phyloP scores from a whole-genome alignment of 306 rosid species.

The Casuarina equisetifolia region DNA sequence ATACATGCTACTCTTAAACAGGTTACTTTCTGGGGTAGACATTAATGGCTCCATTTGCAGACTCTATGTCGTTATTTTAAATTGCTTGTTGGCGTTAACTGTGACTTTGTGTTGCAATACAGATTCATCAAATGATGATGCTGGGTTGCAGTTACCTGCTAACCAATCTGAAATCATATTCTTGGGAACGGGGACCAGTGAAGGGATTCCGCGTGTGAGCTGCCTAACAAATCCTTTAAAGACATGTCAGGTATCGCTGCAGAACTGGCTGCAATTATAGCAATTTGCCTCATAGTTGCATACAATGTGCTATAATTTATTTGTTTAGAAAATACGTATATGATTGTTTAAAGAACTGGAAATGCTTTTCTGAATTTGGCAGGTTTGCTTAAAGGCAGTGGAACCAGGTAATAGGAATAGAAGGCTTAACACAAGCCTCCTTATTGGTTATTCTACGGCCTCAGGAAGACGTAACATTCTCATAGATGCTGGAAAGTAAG shows the following conservation, averaged over 20 bases:
- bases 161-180: constrained; percentile 65
- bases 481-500: constrained; percentile 93
- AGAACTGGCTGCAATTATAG: constrained; percentile 7
- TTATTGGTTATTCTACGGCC: constrained; percentile 55
- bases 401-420: constrained; percentile 73
- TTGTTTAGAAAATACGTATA: constrained; percentile 5
- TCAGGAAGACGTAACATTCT: constrained; percentile 66
- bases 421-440: constrained; percentile 90
- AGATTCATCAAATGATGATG: constrained; percentile 43
- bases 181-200: constrained; percentile 93
- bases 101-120: constrained; percentile 33
- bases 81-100: constrained; percentile 12
- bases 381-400: constrained; percentile 81
- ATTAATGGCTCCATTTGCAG: constrained; percentile 6
- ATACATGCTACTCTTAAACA: neutral
- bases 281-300: neutral
- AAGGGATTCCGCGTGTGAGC: constrained; percentile 91
- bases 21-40: neutral
- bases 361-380: constrained; percentile 14
- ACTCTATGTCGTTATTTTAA: neutral
- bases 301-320: constrained; percentile 19
- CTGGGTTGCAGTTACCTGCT: constrained; percentile 25
- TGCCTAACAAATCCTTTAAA: constrained; percentile 76
- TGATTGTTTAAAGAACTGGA: constrained; percentile 13
- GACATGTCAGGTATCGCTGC: constrained; percentile 60